Percentiles rank a stretch among this genome's conserved stretches.
Conservation (phyloP, 345 rosid species). For the Eucalyptus pumila region DNA sequence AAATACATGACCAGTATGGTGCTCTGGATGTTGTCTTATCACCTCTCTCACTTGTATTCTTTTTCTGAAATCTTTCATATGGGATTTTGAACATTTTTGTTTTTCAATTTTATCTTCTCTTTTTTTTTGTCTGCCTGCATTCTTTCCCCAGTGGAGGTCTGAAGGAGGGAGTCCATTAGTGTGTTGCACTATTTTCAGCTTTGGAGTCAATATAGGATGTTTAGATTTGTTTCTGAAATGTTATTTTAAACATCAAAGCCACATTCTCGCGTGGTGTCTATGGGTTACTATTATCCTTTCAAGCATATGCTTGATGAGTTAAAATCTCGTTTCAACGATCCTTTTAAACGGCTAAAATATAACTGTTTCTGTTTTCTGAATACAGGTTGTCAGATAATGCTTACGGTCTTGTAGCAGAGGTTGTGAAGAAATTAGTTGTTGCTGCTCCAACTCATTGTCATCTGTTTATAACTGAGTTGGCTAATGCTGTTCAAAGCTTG, state of each 20-base stretch:
- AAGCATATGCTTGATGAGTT: neutral
- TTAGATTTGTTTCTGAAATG: neutral
- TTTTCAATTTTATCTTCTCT: neutral
- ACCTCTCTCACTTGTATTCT: neutral
- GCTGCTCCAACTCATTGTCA: constrained; percentile 76
- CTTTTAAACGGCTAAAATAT: neutral
- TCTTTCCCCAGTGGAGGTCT: neutral
- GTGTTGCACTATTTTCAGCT: neutral
- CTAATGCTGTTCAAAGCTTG: constrained; percentile 54
- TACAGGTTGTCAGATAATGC: constrained; percentile 91
- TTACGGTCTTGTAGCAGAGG: constrained; percentile 79
- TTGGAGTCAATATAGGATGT: neutral
- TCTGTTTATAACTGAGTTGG: constrained; percentile 74
- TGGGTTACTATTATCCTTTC: neutral
- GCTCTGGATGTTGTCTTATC: neutral
- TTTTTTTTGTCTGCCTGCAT: neutral
- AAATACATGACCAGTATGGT: neutral
- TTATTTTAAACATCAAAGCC: neutral
- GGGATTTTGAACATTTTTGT: neutral
- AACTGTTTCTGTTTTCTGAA: neutral
- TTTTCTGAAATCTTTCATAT: neutral
- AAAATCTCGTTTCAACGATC: neutral
- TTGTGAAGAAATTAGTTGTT: constrained; percentile 76
- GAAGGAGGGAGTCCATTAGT: neutral
- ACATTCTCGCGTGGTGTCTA: neutral